These are phyloP conservation scores for Bipolaris victoriae DNA, from an alignment of 2,329 filamentous ascomycete species.

Conservation along the genomic window DNA sequence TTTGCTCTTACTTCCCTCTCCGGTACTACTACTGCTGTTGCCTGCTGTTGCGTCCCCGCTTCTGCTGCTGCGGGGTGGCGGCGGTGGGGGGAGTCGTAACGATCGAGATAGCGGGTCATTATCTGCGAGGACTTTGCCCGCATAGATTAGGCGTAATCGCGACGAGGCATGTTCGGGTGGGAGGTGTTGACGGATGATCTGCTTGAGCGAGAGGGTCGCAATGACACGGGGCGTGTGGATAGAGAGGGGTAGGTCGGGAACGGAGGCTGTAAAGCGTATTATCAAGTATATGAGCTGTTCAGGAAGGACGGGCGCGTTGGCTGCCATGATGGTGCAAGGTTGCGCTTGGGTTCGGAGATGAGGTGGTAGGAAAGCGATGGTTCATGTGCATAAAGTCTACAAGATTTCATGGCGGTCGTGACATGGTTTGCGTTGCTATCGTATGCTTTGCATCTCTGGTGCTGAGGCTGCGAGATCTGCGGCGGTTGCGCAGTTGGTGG, in stretches of 20 bases:
- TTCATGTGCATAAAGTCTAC: background rate
- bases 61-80: conserved; percentile 49
- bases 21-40: conserved; percentile 14
- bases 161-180: conserved; percentile 65
- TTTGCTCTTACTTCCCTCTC: conserved; percentile 58
- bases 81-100: conserved; percentile 67
- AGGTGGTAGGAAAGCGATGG: conserved; percentile 5
- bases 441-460: conserved; percentile 14
- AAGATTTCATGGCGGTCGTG: conserved; percentile 10
- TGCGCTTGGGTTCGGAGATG: conserved; percentile 8
- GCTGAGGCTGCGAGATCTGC: conserved; percentile 9
- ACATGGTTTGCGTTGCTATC: conserved; percentile 1
- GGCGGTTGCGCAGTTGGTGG: conserved; percentile 7
- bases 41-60: conserved; percentile 24
- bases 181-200: conserved; percentile 76
- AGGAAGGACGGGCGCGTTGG: conserved; percentile 37
- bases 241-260: conserved; percentile 82
- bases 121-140: conserved; percentile 85
- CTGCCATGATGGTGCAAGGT: conserved; percentile 38
- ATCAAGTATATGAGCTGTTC: conserved; percentile 70
- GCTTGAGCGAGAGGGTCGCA: conserved; percentile 79
- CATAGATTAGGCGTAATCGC: conserved; percentile 86
- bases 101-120: conserved; percentile 69
- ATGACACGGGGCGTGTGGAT: conserved; percentile 71
- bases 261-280: conserved; percentile 85